Base-by-base conservation (phyloP, 768 basidiomycete genomes). In the Gloeostereum incarnatum region DNA sequence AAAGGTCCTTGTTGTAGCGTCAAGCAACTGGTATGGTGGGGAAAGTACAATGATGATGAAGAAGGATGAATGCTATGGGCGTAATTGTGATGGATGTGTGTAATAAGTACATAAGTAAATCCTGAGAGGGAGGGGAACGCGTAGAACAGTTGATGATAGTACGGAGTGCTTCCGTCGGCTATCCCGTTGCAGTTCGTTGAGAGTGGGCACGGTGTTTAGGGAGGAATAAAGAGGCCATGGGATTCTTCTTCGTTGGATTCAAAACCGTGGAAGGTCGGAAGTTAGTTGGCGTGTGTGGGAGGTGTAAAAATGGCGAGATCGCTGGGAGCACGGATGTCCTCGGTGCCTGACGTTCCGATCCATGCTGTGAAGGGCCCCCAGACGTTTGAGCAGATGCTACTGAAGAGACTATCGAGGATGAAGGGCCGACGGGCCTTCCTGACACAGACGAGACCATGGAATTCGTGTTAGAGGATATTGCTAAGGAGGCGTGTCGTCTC, bases 191-290 rank as follows among this genome's bases (percentile, higher is more conserved):
- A n/a, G n/a, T 66, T 3, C 63, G 66, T 46, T 78, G 76, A 17
- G 74, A 74, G 49, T 75, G 59, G 17, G 75, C 66, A 42, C 80
- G 78, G 45, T 78, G 81, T 57, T 84, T 87, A 37, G 84, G 84
- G 56, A 87, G 78, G 57, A 88, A 88, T 40, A 72, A 52, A 48
- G 61, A 59, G 36, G 63, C 59, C 73, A 75, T 75, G 17, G 76
- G 78, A 53, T 83, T 74, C 57, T 68, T 83, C 65, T 75, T 82
- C 43, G 57, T n/a, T n/a, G n/a, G n/a, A n/a, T n/a, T n/a, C n/a
- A n/a, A n/a, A n/a, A n/a, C n/a, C n/a, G n/a, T n/a, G n/a, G n/a
- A n/a, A n/a, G 40, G 49, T 65, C 69, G 37, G 59, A 48, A 17
- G 56, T 21, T 58, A 57, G 29, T 56, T 27, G 33, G 62, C 54